phyloP scores from a whole-genome alignment of 2,329 filamentous ascomycete genomes.

The Aspergillus quadrilineatus region DNA sequence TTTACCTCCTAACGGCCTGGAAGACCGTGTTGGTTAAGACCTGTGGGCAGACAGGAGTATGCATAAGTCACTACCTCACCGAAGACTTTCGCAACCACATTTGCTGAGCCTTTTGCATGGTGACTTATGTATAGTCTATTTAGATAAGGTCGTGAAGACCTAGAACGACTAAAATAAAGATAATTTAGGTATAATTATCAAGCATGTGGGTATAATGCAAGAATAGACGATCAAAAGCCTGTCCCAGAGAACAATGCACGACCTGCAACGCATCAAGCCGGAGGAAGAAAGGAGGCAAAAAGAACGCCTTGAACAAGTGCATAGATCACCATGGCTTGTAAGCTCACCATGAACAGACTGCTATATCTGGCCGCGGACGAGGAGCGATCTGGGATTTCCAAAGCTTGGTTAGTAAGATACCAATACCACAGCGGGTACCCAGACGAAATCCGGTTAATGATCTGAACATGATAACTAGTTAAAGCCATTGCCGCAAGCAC shows the following conservation, averaged over 20 bases:
- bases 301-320: slow-evolving; percentile 76
- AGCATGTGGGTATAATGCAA: background rate
- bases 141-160: no score
- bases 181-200: background rate
- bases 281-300: slow-evolving; percentile 88
- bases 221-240: no score
- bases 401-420: slow-evolving; percentile 60
- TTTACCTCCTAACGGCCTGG: no score
- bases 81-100: no score
- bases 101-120: no score
- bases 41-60: no score
- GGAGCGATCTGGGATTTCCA: slow-evolving; percentile 22
- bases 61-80: no score
- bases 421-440: slow-evolving; percentile 89
- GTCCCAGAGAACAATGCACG: no score
- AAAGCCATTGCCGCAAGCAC: slow-evolving; percentile 69
- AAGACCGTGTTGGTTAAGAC: no score
- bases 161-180: no score
- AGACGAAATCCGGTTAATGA: slow-evolving; percentile 84
- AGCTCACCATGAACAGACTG: slow-evolving; percentile 37
- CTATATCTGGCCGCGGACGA: slow-evolving; percentile 16
- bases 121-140: no score
- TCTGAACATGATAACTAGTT: slow-evolving; percentile 87
- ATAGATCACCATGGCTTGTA: slow-evolving; percentile 77
- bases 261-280: slow-evolving; percentile 57